Evolutionary conservation across 2,329 filamentous ascomycete genomes (phyloP).

Genomic region (Cucurbitaria berberidis): DNA sequence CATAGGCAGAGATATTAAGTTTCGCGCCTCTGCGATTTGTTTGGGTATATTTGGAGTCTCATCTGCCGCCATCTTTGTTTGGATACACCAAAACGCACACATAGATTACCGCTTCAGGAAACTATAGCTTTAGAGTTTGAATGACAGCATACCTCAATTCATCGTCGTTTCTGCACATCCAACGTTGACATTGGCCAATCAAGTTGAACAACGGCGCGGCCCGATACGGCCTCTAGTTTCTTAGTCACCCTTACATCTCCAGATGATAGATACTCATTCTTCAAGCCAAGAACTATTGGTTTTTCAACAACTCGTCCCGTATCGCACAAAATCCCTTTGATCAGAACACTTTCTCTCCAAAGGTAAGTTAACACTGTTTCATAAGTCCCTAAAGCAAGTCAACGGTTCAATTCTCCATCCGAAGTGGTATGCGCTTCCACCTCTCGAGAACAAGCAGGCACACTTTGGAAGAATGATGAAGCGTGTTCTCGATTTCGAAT

Average conservation of each 20-base stretch:
- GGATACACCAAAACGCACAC: slow-evolving; percentile 1
- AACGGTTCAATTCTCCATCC: neutral
- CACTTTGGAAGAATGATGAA: too few relatives aligned
- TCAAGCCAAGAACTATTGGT: neutral
- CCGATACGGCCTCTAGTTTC: slow-evolving; percentile 11
- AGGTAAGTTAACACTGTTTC: neutral
- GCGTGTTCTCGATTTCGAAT: too few relatives aligned
- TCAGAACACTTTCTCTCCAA: neutral
- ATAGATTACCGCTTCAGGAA: slow-evolving; percentile 1
- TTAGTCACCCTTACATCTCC: slow-evolving; percentile 15
- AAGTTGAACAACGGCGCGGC: slow-evolving; percentile 7
- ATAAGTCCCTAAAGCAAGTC: neutral
- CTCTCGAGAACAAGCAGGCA: too few relatives aligned
- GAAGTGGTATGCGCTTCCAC: too few relatives aligned
- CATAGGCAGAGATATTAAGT: slow-evolving; percentile 32
- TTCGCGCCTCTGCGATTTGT: neutral
- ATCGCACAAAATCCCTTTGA: neutral
- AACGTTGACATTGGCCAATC: slow-evolving; percentile 5
- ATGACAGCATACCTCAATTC: neutral
- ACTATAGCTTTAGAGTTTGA: slow-evolving; percentile 2
- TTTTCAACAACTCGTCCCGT: neutral
- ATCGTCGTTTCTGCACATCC: neutral
- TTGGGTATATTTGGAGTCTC: neutral
- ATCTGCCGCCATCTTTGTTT: neutral
- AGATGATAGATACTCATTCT: neutral